These are phyloP conservation scores for Populus alba DNA, from an alignment of 345 rosid species.

Conservation along the genomic window DNA sequence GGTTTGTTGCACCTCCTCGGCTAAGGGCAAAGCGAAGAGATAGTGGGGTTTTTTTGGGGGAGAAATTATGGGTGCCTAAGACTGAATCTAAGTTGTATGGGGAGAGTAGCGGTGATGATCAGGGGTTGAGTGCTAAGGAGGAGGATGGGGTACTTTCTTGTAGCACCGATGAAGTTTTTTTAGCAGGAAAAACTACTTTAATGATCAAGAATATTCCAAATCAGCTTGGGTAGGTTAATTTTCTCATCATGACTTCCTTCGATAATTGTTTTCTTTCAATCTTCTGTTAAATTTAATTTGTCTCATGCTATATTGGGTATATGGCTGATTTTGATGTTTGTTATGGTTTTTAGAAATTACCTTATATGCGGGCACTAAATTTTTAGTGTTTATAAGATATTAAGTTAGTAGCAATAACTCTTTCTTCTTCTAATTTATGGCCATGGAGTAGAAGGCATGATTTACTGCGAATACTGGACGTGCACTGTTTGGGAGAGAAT, in stretches of 20 bases:
- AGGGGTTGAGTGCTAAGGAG: no score
- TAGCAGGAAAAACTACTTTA: slow-evolving; percentile 9
- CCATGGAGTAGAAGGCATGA: slow-evolving; percentile 30
- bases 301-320: not conserved
- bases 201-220: slow-evolving; percentile 26
- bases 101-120: not conserved
- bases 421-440: not conserved
- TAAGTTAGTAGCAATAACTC: not conserved
- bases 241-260: not conserved
- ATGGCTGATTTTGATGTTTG: not conserved
- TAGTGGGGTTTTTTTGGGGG: not conserved
- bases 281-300: no score
- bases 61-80: not conserved
- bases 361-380: not conserved
- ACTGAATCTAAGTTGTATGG: not conserved
- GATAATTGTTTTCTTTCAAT: not conserved
- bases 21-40: not conserved
- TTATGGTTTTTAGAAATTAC: not conserved
- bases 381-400: not conserved
- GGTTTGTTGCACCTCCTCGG: not conserved
- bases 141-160: not conserved
- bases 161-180: not conserved
- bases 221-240: slow-evolving; percentile 3
- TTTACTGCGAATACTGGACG: slow-evolving; percentile 36
- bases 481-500: slow-evolving; percentile 35